Percentiles rank a stretch among this genome's conserved stretches.
Conservation (phyloP, 2,329 filamentous ascomycete species). For the Neofusicoccum sp. region DNA sequence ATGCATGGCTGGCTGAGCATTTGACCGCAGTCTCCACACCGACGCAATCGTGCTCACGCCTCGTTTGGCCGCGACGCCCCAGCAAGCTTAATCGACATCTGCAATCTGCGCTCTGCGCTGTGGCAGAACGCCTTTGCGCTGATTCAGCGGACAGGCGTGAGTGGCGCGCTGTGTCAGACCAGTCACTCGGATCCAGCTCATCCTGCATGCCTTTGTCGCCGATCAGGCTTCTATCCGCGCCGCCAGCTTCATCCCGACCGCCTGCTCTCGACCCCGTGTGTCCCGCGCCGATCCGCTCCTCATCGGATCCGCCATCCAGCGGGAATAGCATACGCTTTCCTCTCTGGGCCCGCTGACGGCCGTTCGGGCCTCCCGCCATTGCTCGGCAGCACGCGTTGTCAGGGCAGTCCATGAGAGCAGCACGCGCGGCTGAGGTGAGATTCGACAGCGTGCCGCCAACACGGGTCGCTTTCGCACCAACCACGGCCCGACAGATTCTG, state of each 20-base stretch:
- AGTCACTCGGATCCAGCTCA: neutral
- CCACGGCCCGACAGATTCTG: neutral
- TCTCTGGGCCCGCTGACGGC: neutral
- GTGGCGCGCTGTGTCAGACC: neutral
- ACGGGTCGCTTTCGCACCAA: neutral
- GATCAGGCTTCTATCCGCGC: too few relatives aligned
- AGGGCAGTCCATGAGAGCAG: neutral
- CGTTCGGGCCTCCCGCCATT: neutral
- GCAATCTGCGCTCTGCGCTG: neutral
- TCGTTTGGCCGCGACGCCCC: neutral
- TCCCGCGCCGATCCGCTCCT: neutral
- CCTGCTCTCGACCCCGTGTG: neutral
- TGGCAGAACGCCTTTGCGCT: neutral
- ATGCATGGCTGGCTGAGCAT: neutral
- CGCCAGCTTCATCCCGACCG: neutral
- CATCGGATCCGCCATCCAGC: neutral
- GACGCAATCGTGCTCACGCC: too few relatives aligned
- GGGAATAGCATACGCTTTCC: neutral
- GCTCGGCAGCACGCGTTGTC: neutral
- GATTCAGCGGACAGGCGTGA: too few relatives aligned
- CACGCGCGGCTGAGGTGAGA: conserved; percentile 7
- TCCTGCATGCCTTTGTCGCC: too few relatives aligned
- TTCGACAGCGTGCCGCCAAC: neutral
- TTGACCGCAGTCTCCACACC: too few relatives aligned
- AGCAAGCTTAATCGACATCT: too few relatives aligned